phyloP scores from a whole-genome alignment of 257 asterid genomes.

The Solanum neorickii region DNA sequence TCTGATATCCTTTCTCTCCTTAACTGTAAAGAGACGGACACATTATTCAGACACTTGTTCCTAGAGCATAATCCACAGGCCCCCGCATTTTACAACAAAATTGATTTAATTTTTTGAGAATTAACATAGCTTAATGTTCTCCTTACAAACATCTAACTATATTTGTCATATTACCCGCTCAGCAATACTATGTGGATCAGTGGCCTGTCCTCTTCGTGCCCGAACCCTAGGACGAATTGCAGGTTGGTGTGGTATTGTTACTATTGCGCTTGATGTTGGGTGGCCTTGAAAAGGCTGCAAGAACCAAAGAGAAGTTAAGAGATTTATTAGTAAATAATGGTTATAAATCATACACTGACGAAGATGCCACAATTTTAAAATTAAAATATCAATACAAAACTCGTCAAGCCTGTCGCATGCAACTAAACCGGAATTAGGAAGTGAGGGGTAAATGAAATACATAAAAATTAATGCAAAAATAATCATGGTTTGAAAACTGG shows the following conservation, averaged over 20 bases:
- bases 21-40: conserved; percentile 29
- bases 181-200: conserved; percentile 24
- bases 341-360: not conserved
- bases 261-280: conserved; percentile 37
- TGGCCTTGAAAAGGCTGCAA: conserved; percentile 64
- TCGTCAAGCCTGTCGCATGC: not conserved
- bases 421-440: not conserved
- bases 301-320: not conserved
- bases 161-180: conserved; percentile 37
- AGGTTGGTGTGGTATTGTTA: conserved; percentile 54
- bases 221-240: conserved; percentile 57
- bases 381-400: not conserved
- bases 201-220: conserved; percentile 76
- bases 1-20: conserved; percentile 79
- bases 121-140: not conserved
- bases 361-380: not conserved
- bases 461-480: not conserved
- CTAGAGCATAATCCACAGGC: not conserved
- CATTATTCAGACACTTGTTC: not conserved
- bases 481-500: not conserved
- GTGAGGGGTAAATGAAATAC: not conserved
- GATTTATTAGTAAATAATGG: not conserved
- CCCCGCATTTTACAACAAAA: not conserved
- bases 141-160: not conserved
- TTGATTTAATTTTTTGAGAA: not conserved